phyloP scores from a whole-genome alignment of 768 basidiomycete genomes.

The Porphyrellus cyaneotinctus region DNA sequence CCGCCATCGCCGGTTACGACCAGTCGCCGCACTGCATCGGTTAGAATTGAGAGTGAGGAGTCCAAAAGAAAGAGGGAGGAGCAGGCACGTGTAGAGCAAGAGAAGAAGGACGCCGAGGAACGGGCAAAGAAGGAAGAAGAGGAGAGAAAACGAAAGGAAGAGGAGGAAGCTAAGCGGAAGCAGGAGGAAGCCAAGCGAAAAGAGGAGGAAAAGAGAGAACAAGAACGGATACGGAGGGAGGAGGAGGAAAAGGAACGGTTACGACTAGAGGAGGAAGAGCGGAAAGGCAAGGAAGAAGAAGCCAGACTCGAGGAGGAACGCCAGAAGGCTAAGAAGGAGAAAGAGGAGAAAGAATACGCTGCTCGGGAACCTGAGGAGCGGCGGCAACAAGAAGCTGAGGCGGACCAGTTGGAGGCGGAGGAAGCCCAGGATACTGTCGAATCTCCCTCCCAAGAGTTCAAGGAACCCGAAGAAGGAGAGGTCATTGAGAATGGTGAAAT shows the following conservation, averaged over 20 bases:
- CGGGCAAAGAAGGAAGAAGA: conserved; percentile 35
- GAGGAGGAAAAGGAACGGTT: conserved; percentile 37
- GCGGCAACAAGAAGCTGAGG: conserved; percentile 27
- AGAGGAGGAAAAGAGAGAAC: conserved; percentile 44
- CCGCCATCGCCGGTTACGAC: conserved; percentile 32
- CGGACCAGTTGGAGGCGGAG: conserved; percentile 34
- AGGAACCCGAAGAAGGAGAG: conserved; percentile 41
- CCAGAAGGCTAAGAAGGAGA: conserved; percentile 30
- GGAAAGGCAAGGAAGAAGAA: conserved; percentile 29
- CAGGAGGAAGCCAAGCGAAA: conserved; percentile 40
- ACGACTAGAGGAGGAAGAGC: conserved; percentile 34
- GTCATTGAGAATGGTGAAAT: conserved; percentile 32
- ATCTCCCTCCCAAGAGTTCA: conserved; percentile 42
- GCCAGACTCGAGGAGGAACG: conserved; percentile 30
- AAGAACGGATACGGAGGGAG: conserved; percentile 34
- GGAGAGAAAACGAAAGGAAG: conserved; percentile 38
- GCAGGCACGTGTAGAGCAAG: conserved; percentile 39
- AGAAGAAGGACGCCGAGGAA: conserved; percentile 37
- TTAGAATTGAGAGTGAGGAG: conserved; percentile 65
- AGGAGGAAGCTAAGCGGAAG: conserved; percentile 41
- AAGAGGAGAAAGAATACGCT: conserved; percentile 41
- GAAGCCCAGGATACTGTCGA: conserved; percentile 32
- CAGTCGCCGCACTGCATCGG: conserved; percentile 29
- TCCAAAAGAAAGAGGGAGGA: conserved; percentile 48
- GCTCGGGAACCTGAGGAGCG: conserved; percentile 34